phyloP scores from a whole-genome alignment of 2,329 filamentous ascomycete genomes.

The Cladophialophora chaetospira region DNA sequence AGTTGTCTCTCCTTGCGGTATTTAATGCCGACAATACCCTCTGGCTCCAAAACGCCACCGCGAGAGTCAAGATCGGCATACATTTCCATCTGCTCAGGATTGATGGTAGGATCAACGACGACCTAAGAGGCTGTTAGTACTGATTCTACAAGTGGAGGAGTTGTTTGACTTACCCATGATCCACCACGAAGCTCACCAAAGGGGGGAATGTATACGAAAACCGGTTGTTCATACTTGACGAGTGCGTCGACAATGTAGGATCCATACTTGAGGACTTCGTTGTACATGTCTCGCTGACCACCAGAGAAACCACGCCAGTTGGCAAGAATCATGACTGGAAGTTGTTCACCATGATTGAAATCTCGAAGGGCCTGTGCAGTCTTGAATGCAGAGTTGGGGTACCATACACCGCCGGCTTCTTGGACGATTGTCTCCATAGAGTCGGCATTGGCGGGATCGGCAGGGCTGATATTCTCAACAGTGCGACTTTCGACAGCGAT shows the following conservation, averaged over 20 bases:
- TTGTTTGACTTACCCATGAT: constrained; percentile 69
- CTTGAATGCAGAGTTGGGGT: constrained; percentile 99
- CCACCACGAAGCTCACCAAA: constrained; percentile 96
- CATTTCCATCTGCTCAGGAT: constrained; percentile 97
- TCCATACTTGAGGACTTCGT: constrained; percentile 98
- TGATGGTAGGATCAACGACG: constrained; percentile 97
- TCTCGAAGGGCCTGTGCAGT: constrained; percentile 97
- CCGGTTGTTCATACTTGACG: constrained; percentile 96
- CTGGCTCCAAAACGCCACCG: constrained; percentile 95
- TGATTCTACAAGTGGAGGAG: constrained; percentile 3
- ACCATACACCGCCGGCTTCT: constrained; percentile 98
- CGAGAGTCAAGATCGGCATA: constrained; percentile 94
- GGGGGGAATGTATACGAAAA: constrained; percentile 98
- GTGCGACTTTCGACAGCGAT: constrained; percentile 95
- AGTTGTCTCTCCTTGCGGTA: constrained; percentile 97
- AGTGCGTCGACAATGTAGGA: constrained; percentile 98
- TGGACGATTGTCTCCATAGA: constrained; percentile 94
- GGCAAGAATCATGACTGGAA: constrained; percentile 97
- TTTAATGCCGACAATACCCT: constrained; percentile 98
- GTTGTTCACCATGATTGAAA: constrained; percentile 98
- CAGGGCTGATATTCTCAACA: constrained; percentile 94
- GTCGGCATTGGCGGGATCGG: constrained; percentile 96
- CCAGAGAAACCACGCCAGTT: constrained; percentile 99
- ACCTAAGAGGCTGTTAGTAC: constrained; percentile 57
- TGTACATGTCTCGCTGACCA: constrained; percentile 99